phyloP scores from a whole-genome alignment of 257 asterid genomes.

The Solanum chaucha region DNA sequence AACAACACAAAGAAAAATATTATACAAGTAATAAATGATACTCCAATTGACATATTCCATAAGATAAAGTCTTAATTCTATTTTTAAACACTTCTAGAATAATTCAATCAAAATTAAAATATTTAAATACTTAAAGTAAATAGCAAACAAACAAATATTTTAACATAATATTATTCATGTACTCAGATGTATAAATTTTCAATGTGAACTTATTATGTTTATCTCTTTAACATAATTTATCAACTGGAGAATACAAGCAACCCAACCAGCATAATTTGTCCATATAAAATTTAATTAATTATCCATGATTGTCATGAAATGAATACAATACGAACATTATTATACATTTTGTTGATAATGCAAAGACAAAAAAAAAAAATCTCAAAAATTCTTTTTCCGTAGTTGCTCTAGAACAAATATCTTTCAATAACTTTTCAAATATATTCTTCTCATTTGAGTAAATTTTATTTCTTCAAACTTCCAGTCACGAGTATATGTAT shows the following conservation, averaged over 20 bases:
- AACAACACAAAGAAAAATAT: too few species aligned
- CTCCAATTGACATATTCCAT: neutral
- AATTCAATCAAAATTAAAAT: neutral
- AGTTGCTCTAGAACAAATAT: neutral
- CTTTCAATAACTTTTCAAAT: neutral
- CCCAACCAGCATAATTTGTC: neutral
- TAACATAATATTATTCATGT: neutral
- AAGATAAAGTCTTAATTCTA: neutral
- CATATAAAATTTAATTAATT: too few species aligned
- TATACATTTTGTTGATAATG: neutral
- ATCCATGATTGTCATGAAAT: neutral
- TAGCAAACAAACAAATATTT: neutral
- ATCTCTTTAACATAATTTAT: neutral
- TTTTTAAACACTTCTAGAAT: neutral
- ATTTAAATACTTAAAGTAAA: neutral
- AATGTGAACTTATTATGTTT: neutral
- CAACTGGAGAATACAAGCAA: neutral
- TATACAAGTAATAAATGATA: too few species aligned
- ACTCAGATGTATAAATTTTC: neutral
- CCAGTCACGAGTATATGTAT: neutral
- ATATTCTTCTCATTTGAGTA: neutral
- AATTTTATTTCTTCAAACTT: neutral
- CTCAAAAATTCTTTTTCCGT: too few species aligned
- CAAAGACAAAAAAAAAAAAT: neutral
- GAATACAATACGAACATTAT: neutral